Conservation (phyloP, 2,329 filamentous ascomycete species). For the Alternaria solani region DNA sequence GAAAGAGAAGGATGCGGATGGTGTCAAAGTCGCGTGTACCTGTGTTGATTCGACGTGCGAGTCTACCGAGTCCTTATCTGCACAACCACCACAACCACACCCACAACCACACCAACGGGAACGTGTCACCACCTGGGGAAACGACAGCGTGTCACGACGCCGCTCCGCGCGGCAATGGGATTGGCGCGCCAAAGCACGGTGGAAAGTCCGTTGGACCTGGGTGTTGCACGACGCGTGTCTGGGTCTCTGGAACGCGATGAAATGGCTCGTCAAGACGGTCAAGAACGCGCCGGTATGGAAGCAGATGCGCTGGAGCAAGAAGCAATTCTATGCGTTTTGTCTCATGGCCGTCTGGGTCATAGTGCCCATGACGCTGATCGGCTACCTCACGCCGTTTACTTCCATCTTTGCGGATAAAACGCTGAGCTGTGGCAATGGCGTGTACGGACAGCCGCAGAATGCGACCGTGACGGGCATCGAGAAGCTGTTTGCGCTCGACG, state of each 20-base stretch:
- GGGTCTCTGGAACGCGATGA: background rate
- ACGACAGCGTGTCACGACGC: slow-evolving; percentile 1
- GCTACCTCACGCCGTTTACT: slow-evolving; percentile 12
- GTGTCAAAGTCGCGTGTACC: background rate
- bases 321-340: slow-evolving; percentile 20
- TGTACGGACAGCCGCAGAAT: slow-evolving; percentile 19
- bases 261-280: background rate
- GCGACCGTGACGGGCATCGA: slow-evolving; percentile 33
- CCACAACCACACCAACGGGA: background rate
- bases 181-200: background rate
- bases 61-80: background rate
- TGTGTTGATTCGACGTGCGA: slow-evolving; percentile 1
- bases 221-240: slow-evolving; percentile 5
- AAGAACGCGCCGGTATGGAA: slow-evolving; percentile 5
- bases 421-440: slow-evolving; percentile 18
- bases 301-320: slow-evolving; percentile 6
- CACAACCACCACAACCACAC: background rate
- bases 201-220: slow-evolving; percentile 10
- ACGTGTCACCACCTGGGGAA: slow-evolving; percentile 14
- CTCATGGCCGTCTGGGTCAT: slow-evolving; percentile 19
- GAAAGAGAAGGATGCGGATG: slow-evolving; percentile 3
- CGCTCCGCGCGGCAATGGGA: background rate
- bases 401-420: slow-evolving; percentile 24
- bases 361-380: slow-evolving; percentile 19
- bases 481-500: slow-evolving; percentile 41